Conservation (phyloP, 2,329 filamentous ascomycete genomes). For the Colletotrichum ledebouriae region DNA sequence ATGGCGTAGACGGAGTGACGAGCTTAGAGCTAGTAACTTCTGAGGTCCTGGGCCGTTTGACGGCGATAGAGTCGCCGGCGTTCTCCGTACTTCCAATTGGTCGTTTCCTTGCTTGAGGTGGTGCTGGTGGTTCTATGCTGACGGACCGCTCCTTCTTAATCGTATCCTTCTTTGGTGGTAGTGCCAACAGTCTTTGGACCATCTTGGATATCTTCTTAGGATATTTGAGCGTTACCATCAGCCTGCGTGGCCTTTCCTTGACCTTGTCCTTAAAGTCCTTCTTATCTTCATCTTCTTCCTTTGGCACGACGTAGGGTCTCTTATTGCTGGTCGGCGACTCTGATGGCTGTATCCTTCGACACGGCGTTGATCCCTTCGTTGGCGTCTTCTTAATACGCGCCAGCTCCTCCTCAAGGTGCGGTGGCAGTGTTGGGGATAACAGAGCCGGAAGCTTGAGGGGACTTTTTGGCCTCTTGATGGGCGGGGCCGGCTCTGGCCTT, state of each 20-base stretch:
- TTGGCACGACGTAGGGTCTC: slow-evolving; percentile 43
- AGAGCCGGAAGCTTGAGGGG: slow-evolving; percentile 60
- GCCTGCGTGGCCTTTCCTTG: slow-evolving; percentile 43
- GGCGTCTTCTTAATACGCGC: slow-evolving; percentile 51
- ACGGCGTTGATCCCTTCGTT: slow-evolving; percentile 42
- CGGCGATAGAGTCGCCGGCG: slow-evolving; percentile 52
- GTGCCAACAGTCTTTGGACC: slow-evolving; percentile 61
- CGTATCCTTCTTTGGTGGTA: slow-evolving; percentile 52
- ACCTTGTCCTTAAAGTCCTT: slow-evolving; percentile 47
- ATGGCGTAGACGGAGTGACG: slow-evolving; percentile 63
- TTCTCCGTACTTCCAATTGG: slow-evolving; percentile 56
- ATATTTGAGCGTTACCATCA: slow-evolving; percentile 63
- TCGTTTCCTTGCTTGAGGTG: slow-evolving; percentile 61
- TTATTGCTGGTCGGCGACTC: slow-evolving; percentile 53
- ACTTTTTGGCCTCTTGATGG: slow-evolving; percentile 55
- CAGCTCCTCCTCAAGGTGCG: slow-evolving; percentile 63
- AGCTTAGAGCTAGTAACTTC: slow-evolving; percentile 55
- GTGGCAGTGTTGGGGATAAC: slow-evolving; percentile 69
- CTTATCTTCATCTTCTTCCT: slow-evolving; percentile 51
- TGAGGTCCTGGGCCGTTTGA: slow-evolving; percentile 59
- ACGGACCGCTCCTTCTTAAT: slow-evolving; percentile 55
- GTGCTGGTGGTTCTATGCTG: slow-evolving; percentile 56
- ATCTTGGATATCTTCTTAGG: slow-evolving; percentile 61
- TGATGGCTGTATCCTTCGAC: slow-evolving; percentile 47
- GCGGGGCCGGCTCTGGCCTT: slow-evolving; percentile 46